phyloP scores from a whole-genome alignment of 2,329 filamentous ascomycete genomes.

The Aspergillus aculeatus region DNA sequence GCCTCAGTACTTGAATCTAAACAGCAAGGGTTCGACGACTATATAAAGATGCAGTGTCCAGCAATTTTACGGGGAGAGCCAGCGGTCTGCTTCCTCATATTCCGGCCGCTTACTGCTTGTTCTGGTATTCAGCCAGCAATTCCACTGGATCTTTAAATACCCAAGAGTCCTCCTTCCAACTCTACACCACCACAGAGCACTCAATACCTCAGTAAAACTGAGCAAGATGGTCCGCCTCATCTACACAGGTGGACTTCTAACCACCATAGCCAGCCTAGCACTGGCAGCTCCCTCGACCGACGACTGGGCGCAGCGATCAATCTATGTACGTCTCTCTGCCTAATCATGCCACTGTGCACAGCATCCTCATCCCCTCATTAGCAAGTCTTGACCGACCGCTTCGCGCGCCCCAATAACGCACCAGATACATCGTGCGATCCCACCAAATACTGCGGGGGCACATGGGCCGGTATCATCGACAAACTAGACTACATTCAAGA shows the following conservation, averaged over 20 bases:
- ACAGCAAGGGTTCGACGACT: neutral
- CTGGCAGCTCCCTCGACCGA: neutral
- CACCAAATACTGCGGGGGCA: constrained; percentile 59
- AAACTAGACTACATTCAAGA: constrained; percentile 50
- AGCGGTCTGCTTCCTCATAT: neutral
- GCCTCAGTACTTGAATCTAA: neutral
- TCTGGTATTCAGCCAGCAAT: neutral
- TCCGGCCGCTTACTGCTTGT: neutral
- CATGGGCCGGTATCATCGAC: constrained; percentile 58
- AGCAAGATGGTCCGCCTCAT: neutral
- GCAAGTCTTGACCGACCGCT: constrained; percentile 58
- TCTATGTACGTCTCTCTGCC: constrained; percentile 49
- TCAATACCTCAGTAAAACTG: neutral
- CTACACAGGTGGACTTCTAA: neutral
- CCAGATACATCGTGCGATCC: constrained; percentile 12
- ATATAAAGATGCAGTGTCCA: neutral
- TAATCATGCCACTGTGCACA: neutral
- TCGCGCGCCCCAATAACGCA: constrained; percentile 50
- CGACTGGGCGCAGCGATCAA: neutral
- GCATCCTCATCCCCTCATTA: neutral
- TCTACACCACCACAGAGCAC: neutral
- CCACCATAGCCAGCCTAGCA: neutral
- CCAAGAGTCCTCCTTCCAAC: neutral
- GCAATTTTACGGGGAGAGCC: neutral
- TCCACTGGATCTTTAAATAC: neutral